Evolutionary conservation across 1,284 basidiomycete genomes (phyloP), one percentile per base, ranked within the genome.

Genomic region (Pyrrhoderma lamaoense): DNA sequence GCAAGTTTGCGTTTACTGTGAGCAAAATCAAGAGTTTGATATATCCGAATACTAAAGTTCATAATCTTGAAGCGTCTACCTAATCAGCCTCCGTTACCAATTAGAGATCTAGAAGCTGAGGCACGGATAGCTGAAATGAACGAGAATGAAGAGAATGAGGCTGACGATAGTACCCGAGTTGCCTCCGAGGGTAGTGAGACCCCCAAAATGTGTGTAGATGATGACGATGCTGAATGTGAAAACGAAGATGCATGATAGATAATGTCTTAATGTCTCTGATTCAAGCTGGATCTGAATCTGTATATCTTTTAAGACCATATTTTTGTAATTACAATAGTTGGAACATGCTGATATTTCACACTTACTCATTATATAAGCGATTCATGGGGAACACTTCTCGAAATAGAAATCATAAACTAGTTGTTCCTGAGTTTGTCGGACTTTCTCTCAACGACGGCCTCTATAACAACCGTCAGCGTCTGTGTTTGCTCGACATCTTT

Each of bases 1-100:
- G 89, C 71, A 90, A 89, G 63, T 89, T 75, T 58, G 77, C 80
- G 0, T 82, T 91, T 62, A 81, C 84, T 69, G 87, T 87, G 47
- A 52, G 72, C 58, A n/a, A 8, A 11, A 18, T 44, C 21, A 51
- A 25, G 31, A 31, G 14, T 14, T 22, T 40, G 8, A 8, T 8
- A 45, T n/a, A 11, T 40, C 8, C 7, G n/a, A 38, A 14, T 1
- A 2, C 14, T 37, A 23, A 9, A 8, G 16, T 53, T n/a, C 38
- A n/a, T 23, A 55, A 49, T 49, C 44, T 42, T 25, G n/a, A 40
- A 88, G 85, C 77, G 85, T 48, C 58, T 88, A 42, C 68, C 74
- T 9, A 73, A 67, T 27, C 85, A 89, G 61, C 70, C 78, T 4
- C 70, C 76, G 16, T 65, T 89, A 40, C 70, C 74, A 35, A 65